phyloP scores from a whole-genome alignment of 164 flowering plant genomes.

The Piper betle region DNA sequence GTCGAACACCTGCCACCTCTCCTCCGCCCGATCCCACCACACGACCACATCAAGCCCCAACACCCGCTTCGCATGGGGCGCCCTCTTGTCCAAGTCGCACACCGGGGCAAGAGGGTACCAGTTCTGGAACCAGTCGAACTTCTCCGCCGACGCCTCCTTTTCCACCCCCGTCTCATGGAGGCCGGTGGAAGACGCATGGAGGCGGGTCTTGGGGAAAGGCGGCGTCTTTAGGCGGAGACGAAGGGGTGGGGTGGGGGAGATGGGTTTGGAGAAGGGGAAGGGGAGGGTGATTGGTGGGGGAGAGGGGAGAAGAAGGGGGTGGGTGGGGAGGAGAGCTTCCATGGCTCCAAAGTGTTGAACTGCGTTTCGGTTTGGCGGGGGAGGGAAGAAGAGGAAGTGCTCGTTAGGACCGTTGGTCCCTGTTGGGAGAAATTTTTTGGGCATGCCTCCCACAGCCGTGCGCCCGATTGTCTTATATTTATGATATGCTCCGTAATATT shows the following conservation, averaged over 20 bases:
- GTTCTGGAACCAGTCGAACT: conserved; percentile 68
- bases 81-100: conserved; percentile 79
- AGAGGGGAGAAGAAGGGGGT: too few species aligned
- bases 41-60: conserved; percentile 83
- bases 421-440: too few species aligned
- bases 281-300: too few species aligned
- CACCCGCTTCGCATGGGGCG: conserved; percentile 66
- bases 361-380: too few species aligned
- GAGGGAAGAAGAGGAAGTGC: too few species aligned
- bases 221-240: neutral
- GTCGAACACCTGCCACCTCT: conserved; percentile 73
- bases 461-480: too few species aligned
- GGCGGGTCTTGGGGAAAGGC: neutral
- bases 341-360: too few species aligned
- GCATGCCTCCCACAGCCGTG: too few species aligned
- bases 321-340: too few species aligned
- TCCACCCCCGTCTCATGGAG: neutral
- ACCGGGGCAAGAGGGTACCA: conserved; percentile 76
- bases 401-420: too few species aligned
- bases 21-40: conserved; percentile 84
- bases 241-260: neutral
- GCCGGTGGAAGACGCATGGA: neutral
- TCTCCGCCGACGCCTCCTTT: conserved; percentile 15
- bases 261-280: neutral
- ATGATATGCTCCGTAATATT: too few species aligned